Evolutionary conservation across 1,139 yeast genomes (phyloP).

Genomic region (Pichia sp.): DNA sequence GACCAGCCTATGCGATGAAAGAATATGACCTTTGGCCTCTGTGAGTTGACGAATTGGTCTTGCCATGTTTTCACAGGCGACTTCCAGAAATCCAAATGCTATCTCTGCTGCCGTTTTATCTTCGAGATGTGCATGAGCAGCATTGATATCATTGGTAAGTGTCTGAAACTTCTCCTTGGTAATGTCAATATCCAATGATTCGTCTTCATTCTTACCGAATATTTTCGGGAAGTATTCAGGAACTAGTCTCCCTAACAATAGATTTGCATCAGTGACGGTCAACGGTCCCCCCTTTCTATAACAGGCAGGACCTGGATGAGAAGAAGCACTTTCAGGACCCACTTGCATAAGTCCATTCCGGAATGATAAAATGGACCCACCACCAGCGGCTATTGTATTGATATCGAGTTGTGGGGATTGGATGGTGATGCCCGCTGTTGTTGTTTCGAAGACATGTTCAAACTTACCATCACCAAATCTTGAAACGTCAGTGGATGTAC

Average conservation of each 20-base stretch:
- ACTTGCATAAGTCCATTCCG: conserved; percentile 50
- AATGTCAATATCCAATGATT: conserved; percentile 38
- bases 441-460: conserved; percentile 50
- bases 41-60: conserved; percentile 50
- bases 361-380: conserved; percentile 47
- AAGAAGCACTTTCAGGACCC: conserved; percentile 54
- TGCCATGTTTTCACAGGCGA: conserved; percentile 51
- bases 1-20: conserved; percentile 40
- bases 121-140: conserved; percentile 23
- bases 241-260: conserved; percentile 44
- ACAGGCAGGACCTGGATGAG: conserved; percentile 61
- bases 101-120: conserved; percentile 38
- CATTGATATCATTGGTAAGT: conserved; percentile 37
- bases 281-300: conserved; percentile 54
- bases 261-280: conserved; percentile 53
- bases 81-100: conserved; percentile 46
- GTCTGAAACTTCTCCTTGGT: conserved; percentile 33
- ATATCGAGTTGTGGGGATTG: conserved; percentile 55
- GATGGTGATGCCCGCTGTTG: conserved; percentile 49
- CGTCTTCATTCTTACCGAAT: conserved; percentile 51
- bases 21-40: conserved; percentile 45
- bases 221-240: conserved; percentile 52
- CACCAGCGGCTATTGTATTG: conserved; percentile 57
- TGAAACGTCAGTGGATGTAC: conserved; percentile 55
- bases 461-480: conserved; percentile 38